A percentile compares a stretch with the other conserved stretches of the same genome.
These are phyloP conservation scores for Porodaedalea pini DNA, from an alignment of 1,284 basidiomycete genomes.

Conservation along the genomic window DNA sequence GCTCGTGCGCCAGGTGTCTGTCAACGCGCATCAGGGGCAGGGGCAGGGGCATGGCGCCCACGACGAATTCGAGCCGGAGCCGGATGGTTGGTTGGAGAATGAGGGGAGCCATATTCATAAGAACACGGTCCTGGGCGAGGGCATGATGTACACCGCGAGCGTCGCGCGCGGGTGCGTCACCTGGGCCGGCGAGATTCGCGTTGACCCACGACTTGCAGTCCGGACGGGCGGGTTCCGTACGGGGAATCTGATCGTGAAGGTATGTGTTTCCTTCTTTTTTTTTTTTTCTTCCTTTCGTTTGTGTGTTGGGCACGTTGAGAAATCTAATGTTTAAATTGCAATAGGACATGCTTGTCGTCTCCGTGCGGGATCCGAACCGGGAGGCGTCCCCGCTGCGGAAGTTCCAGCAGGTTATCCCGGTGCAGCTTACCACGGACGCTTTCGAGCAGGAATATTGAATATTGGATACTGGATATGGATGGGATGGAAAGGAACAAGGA, in stretches of 20 bases:
- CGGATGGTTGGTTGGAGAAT: background rate
- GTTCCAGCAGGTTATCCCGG: constrained; percentile 18
- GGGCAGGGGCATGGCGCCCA: background rate
- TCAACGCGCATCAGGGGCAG: background rate
- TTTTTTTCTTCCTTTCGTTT: background rate
- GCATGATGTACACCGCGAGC: constrained; percentile 10
- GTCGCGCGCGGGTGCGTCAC: constrained; percentile 4
- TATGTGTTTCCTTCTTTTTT: background rate
- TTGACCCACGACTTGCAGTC: constrained; percentile 4
- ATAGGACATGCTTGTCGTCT: constrained; percentile 19
- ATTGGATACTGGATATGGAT: too few species aligned
- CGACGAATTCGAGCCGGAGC: background rate
- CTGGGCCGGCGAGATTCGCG: constrained; percentile 17
- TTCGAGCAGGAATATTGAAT: background rate
- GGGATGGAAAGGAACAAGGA: too few species aligned
- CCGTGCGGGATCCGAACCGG: constrained; percentile 8
- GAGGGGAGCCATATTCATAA: constrained; percentile 9
- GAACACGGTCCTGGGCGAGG: constrained; percentile 16
- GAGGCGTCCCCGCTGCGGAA: constrained; percentile 1
- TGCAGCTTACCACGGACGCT: constrained; percentile 18
- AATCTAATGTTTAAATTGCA: background rate
- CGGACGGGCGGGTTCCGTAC: constrained; percentile 15
- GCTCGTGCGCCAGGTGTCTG: constrained; percentile 15
- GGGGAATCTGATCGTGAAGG: constrained; percentile 12
- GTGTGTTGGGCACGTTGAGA: background rate